These are phyloP conservation scores for Taxillus chinensis DNA, from an alignment of 164 flowering plant genomes.

Conservation along the genomic window DNA sequence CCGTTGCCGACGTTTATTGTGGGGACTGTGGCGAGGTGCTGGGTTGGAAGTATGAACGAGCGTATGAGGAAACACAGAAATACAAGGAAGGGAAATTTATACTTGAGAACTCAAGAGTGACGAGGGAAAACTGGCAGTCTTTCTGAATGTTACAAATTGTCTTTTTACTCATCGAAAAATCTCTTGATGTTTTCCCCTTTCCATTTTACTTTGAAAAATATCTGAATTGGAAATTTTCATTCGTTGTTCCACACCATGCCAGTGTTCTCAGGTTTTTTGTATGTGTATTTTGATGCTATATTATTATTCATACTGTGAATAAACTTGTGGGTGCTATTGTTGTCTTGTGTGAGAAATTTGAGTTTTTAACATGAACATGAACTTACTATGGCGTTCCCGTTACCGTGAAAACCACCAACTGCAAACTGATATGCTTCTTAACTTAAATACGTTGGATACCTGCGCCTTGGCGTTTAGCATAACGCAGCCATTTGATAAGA, in stretches of 20 bases:
- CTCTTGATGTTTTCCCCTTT: constrained; percentile 9
- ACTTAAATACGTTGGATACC: too few relatives aligned
- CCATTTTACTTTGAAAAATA: constrained; percentile 21
- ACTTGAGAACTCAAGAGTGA: constrained; percentile 46
- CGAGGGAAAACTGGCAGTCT: constrained; percentile 38
- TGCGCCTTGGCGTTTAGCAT: too few relatives aligned
- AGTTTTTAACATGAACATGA: too few relatives aligned
- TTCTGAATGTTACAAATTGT: background rate
- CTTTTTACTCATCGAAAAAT: constrained; percentile 6
- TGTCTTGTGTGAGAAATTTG: background rate
- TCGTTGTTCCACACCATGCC: constrained; percentile 14
- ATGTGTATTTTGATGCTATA: constrained; percentile 7
- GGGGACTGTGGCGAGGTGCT: constrained; percentile 40
- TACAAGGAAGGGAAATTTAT: constrained; percentile 60
- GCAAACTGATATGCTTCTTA: too few relatives aligned
- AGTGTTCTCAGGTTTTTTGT: constrained; percentile 9
- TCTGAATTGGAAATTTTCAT: constrained; percentile 18
- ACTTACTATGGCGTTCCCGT: too few relatives aligned
- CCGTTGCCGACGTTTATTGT: constrained; percentile 50
- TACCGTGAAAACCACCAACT: too few relatives aligned
- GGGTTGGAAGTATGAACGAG: constrained; percentile 58
- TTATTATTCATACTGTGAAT: constrained; percentile 10
- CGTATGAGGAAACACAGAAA: constrained; percentile 49
- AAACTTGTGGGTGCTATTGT: constrained; percentile 9
- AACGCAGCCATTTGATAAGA: too few relatives aligned